These are phyloP conservation scores for Zangia roseola DNA, from an alignment of 768 basidiomycete genomes.

Conservation along the genomic window DNA sequence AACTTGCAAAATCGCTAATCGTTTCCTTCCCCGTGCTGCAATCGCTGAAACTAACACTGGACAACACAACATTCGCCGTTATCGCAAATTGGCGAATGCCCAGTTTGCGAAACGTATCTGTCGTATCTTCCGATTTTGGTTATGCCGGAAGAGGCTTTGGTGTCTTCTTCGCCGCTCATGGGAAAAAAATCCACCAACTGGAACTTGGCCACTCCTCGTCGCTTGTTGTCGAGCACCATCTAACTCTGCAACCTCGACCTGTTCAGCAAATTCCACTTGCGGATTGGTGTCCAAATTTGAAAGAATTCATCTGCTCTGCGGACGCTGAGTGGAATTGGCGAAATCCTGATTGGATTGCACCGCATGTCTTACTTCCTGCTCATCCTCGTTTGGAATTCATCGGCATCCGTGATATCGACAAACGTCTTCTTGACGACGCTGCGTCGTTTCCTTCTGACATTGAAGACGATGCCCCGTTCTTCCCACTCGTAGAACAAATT, in stretches of 20 bases:
- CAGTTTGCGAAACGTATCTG: slow-evolving; percentile 56
- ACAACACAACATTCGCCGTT: slow-evolving; percentile 67
- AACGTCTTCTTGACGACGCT: slow-evolving; percentile 50
- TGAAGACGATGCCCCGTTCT: slow-evolving; percentile 51
- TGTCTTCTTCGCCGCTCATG: slow-evolving; percentile 66
- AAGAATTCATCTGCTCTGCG: slow-evolving; percentile 70
- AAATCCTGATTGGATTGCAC: slow-evolving; percentile 77
- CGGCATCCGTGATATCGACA: slow-evolving; percentile 70
- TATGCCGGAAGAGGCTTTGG: slow-evolving; percentile 67
- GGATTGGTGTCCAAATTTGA: slow-evolving; percentile 68
- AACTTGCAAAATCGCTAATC: slow-evolving; percentile 18
- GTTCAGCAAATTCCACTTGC: slow-evolving; percentile 48
- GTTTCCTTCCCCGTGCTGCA: slow-evolving; percentile 59
- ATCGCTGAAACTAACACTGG: slow-evolving; percentile 67
- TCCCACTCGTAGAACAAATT: slow-evolving; percentile 65
- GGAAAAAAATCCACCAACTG: slow-evolving; percentile 57
- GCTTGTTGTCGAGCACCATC: slow-evolving; percentile 64
- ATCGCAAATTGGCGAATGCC: slow-evolving; percentile 71
- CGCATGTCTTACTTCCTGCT: slow-evolving; percentile 65
- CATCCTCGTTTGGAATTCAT: slow-evolving; percentile 65
- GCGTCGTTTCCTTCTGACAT: slow-evolving; percentile 32
- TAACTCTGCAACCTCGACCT: slow-evolving; percentile 44
- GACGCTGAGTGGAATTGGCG: slow-evolving; percentile 84
- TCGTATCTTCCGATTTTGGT: slow-evolving; percentile 68
- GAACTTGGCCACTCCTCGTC: slow-evolving; percentile 74